phyloP scores from a whole-genome alignment of 306 rosid genomes.

The Purshia tridentata region DNA sequence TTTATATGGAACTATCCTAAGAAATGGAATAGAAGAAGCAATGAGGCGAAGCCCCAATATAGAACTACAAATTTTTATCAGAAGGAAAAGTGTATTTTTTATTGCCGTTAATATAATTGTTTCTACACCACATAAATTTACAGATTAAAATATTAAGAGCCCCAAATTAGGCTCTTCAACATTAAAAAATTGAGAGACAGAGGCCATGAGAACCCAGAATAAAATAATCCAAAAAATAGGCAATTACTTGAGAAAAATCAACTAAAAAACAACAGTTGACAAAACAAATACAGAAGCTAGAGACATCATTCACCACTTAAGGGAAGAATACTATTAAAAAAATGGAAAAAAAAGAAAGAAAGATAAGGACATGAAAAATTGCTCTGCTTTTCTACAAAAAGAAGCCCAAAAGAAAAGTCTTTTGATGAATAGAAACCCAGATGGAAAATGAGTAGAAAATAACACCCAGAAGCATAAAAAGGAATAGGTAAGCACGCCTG shows the following conservation, averaged over 20 bases:
- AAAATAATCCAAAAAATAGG: conserved; percentile 1
- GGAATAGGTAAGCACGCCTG: conserved; percentile 15
- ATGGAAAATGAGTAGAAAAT: background rate
- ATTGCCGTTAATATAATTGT: conserved; percentile 2
- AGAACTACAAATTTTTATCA: background rate
- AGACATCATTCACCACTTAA: conserved; percentile 2
- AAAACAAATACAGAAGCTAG: background rate
- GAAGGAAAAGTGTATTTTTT: background rate
- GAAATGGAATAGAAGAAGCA: conserved; percentile 7
- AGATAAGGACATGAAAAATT: background rate
- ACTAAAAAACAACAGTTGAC: background rate
- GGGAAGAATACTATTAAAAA: background rate
- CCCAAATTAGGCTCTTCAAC: conserved; percentile 1
- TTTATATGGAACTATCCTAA: conserved; percentile 15
- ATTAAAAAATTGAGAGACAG: conserved; percentile 7
- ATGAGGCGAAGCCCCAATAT: conserved; percentile 6
- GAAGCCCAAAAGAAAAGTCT: background rate
- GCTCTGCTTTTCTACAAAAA: background rate
- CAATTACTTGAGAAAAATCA: background rate
- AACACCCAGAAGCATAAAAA: conserved; percentile 14
- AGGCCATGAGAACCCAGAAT: conserved; percentile 11
- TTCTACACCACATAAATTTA: background rate
- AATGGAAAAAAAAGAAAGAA: background rate
- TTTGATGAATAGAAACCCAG: conserved; percentile 7
- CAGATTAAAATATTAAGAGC: conserved; percentile 4